phyloP scores from a whole-genome alignment of 73 alveolate species.

The Paramecium sexaurelia region DNA sequence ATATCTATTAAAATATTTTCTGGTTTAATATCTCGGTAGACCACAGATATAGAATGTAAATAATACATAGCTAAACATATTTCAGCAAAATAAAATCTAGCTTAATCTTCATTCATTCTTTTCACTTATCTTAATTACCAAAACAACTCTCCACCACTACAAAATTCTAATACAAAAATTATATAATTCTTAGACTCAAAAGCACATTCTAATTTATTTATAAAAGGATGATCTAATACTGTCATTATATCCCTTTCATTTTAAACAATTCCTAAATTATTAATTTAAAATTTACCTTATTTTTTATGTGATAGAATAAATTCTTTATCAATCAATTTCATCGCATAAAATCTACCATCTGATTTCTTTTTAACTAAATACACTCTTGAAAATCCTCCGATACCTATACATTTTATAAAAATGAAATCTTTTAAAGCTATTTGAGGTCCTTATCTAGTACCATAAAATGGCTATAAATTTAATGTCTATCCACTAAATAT shows the following conservation, averaged over 20 bases:
- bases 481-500: constrained; percentile 6
- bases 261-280: constrained; percentile 23
- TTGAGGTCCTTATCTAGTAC: neutral
- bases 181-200: constrained; percentile 75
- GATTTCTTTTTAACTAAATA: constrained; percentile 78
- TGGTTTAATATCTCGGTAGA: constrained; percentile 82
- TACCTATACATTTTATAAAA: constrained; percentile 81
- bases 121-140: constrained; percentile 79
- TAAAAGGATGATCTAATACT: constrained; percentile 75
- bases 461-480: constrained; percentile 32
- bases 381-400: constrained; percentile 88
- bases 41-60: constrained; percentile 65
- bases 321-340: constrained; percentile 81
- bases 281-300: constrained; percentile 68
- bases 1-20: constrained; percentile 79
- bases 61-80: constrained; percentile 76
- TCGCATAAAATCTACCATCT: constrained; percentile 85
- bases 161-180: constrained; percentile 80
- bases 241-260: constrained; percentile 73
- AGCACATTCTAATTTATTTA: constrained; percentile 78
- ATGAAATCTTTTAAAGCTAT: constrained; percentile 46
- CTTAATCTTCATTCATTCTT: constrained; percentile 73
- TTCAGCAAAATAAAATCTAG: constrained; percentile 75
- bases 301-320: constrained; percentile 70
- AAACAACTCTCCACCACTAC: constrained; percentile 93